Conservation (phyloP, 495 filamentous ascomycete species). For the Podospora appendiculata region DNA sequence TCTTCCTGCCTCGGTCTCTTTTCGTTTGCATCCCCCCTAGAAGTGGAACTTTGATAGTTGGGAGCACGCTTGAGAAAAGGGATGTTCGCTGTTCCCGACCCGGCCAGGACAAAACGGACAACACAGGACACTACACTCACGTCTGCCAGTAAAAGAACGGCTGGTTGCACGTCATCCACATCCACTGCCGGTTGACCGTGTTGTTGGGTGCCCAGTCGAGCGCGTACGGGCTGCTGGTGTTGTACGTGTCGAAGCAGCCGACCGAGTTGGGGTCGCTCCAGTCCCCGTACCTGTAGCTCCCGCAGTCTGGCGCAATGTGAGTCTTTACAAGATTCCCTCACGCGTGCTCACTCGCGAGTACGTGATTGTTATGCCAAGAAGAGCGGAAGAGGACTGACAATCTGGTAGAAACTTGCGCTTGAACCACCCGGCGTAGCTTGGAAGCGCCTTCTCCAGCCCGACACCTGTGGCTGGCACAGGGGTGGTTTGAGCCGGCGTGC, state of each 20-base stretch:
- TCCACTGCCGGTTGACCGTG: conserved; percentile 48
- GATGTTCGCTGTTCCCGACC: too few species aligned
- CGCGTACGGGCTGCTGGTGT: conserved; percentile 45
- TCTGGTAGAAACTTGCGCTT: conserved; percentile 38
- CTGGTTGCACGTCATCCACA: conserved; percentile 58
- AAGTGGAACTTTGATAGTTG: too few species aligned
- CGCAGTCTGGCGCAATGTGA: conserved; percentile 6
- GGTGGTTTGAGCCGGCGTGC: conserved; percentile 14
- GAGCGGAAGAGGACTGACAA: conserved; percentile 25
- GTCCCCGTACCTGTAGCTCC: conserved; percentile 41
- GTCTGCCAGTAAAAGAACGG: conserved; percentile 54
- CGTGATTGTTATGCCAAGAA: background rate
- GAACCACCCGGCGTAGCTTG: conserved; percentile 48
- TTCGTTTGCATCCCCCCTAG: too few species aligned
- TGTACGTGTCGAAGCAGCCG: conserved; percentile 50
- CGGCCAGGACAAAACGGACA: background rate
- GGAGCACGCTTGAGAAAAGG: too few species aligned
- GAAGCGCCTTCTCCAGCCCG: conserved; percentile 46
- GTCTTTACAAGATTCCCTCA: background rate
- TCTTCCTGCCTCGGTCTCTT: too few species aligned
- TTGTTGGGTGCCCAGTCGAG: conserved; percentile 45
- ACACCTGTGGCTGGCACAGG: conserved; percentile 35
- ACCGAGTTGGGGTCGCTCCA: conserved; percentile 35
- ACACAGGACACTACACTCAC: conserved; percentile 18
- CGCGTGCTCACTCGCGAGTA: background rate